Evolutionary conservation across 2,329 filamentous ascomycete genomes (phyloP), one percentile per base, ranked within the genome.

Genomic region (Claviceps pusilla): DNA sequence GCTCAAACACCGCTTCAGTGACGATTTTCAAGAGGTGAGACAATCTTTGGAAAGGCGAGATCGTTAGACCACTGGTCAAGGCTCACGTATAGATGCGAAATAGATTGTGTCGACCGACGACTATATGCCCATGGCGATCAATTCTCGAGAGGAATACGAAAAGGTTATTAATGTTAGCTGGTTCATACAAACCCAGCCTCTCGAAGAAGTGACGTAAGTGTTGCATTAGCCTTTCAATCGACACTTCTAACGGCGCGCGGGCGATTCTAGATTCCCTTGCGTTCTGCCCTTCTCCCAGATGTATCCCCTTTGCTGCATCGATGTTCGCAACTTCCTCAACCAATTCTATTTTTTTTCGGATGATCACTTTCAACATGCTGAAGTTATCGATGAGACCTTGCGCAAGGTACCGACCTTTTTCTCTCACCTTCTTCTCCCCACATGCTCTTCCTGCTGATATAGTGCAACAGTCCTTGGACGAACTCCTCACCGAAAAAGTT

Each of bases 91-190:
- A 14, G 10, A 24, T 39, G n/a, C 16, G n/a, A 29, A 19, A 50
- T 65, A 82, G 77, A 84, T 84, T 62, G 80, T 84, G 16, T 83
- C 87, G n/a, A 96, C 89, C 0, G 93, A 98, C 66, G 93, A 98
- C 69, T 98, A 98, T 69, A 98, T 98, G 91, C 94, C 93, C 2
- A 97, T 98, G 93, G 87, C 89, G 1, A 95, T 97, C 66, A 88
- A 89, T 63, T 89, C 86, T 24, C 71, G 78, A 16, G 90, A 95
- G 62, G 90, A 97, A 64, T 97, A 95, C 65, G 88, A 94, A 63
- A 95, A 96, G 64, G 91, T 98, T 41, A 81, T 96, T 59, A 93
- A 89, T 57, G 89, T 97, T 57, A 95, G 87, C 71, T 98, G 91
- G 91, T 97, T 95, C 67, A 84, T 80, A 1, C 90, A 90, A 47